These are phyloP conservation scores for Crithidia brevicula DNA, from an alignment of 208 protist species.

Conservation along the genomic window DNA sequence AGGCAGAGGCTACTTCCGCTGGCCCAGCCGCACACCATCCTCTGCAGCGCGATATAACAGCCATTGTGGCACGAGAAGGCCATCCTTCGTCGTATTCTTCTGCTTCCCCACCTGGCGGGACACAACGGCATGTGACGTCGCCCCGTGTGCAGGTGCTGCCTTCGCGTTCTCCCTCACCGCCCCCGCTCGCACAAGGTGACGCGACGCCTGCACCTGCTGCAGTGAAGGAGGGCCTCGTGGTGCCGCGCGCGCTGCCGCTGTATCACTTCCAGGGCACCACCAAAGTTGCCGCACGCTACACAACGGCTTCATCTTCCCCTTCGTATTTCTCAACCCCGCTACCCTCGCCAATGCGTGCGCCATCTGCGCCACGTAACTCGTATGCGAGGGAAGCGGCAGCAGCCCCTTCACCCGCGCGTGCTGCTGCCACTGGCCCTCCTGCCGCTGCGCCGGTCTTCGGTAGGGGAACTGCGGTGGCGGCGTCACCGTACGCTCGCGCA, in stretches of 20 bases:
- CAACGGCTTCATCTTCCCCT: no score
- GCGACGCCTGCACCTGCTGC: neutral
- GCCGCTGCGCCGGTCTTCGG: neutral
- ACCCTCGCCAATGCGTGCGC: neutral
- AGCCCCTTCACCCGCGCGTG: neutral
- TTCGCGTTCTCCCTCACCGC: neutral
- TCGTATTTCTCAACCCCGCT: no score
- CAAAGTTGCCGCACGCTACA: neutral
- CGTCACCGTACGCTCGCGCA: slow-evolving; percentile 1
- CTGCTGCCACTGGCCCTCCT: neutral
- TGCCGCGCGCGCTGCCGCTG: neutral
- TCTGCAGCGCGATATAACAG: neutral
- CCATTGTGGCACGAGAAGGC: neutral
- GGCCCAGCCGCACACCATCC: no score
- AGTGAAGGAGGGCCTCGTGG: neutral
- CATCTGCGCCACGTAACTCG: neutral
- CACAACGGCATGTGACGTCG: neutral
- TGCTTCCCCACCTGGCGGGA: neutral
- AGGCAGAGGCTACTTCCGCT: no score
- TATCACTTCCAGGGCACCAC: neutral
- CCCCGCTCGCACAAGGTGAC: neutral
- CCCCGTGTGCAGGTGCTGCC: slow-evolving; percentile 14
- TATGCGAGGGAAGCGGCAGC: neutral
- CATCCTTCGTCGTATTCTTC: neutral
- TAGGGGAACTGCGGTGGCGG: neutral